A percentile compares a stretch with the other conserved stretches of the same genome.
These are phyloP conservation scores for Podaxis carcinomalis DNA, from an alignment of 768 basidiomycete genomes.

Conservation along the genomic window DNA sequence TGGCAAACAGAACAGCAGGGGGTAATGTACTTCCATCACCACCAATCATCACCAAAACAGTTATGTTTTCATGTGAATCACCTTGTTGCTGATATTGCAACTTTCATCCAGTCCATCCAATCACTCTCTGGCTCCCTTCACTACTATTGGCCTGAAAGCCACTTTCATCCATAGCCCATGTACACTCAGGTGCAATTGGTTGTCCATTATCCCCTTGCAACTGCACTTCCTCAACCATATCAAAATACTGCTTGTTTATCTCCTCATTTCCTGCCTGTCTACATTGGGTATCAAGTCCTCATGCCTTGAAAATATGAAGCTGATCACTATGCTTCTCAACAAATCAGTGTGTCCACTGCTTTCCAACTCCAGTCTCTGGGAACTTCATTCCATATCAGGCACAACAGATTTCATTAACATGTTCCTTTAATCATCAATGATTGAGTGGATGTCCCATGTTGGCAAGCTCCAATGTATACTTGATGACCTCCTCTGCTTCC, in stretches of 20 bases:
- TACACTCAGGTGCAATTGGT: slow-evolving; percentile 21
- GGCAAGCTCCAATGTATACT: neutral
- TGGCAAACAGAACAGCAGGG: slow-evolving; percentile 39
- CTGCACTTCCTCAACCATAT: slow-evolving; percentile 24
- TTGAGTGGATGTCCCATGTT: neutral
- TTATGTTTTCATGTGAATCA: slow-evolving; percentile 29
- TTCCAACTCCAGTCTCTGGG: neutral
- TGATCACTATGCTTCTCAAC: slow-evolving; percentile 21
- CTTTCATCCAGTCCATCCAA: slow-evolving; percentile 20
- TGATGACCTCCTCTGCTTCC: neutral
- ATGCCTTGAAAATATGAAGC: slow-evolving; percentile 26
- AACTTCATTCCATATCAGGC: neutral
- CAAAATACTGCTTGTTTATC: slow-evolving; percentile 29
- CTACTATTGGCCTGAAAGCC: slow-evolving; percentile 22
- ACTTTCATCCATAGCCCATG: slow-evolving; percentile 31
- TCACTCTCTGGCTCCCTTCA: slow-evolving; percentile 16
- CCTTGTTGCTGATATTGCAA: slow-evolving; percentile 26
- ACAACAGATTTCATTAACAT: neutral
- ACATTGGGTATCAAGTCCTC: slow-evolving; percentile 27
- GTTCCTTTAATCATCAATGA: neutral
- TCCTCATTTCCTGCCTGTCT: slow-evolving; percentile 32
- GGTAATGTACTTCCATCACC: slow-evolving; percentile 31
- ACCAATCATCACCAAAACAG: slow-evolving; percentile 31
- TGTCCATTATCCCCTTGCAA: slow-evolving; percentile 6
- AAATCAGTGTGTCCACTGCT: slow-evolving; percentile 23